These are phyloP conservation scores for Rusavskia elegans DNA, from an alignment of 495 filamentous ascomycete species.

Conservation along the genomic window DNA sequence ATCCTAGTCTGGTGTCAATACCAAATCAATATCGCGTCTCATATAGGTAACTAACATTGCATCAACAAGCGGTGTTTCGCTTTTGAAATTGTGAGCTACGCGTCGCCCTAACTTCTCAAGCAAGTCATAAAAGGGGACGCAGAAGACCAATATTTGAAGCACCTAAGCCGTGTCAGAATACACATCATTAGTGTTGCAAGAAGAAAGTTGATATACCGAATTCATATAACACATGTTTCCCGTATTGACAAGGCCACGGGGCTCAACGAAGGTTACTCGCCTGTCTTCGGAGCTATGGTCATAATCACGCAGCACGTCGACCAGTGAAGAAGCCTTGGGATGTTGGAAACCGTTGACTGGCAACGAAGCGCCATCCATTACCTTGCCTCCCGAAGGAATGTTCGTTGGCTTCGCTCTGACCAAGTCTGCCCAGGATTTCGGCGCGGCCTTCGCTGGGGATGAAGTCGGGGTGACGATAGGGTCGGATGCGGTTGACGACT, in stretches of 20 bases:
- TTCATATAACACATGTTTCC: constrained; percentile 99
- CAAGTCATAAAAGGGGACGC: constrained; percentile 87
- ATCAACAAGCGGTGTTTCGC: constrained; percentile 84
- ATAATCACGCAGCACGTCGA: constrained; percentile 54
- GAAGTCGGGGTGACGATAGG: constrained; percentile 22
- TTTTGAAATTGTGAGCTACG: constrained; percentile 81
- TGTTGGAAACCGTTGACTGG: constrained; percentile 30
- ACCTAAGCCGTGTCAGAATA: constrained; percentile 35
- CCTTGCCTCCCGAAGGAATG: constrained; percentile 14
- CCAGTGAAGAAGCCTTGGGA: constrained; percentile 46
- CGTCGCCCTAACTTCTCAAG: constrained; percentile 73
- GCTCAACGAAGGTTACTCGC: constrained; percentile 74
- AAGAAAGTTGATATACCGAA: constrained; percentile 48
- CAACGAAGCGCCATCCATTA: constrained; percentile 6
- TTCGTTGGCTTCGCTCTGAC: constrained; percentile 37
- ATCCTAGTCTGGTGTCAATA: constrained; percentile 38
- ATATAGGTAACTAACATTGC: constrained; percentile 52
- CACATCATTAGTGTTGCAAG: not conserved
- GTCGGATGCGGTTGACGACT: constrained; percentile 9
- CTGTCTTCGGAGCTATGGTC: constrained; percentile 40
- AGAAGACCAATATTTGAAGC: constrained; percentile 84
- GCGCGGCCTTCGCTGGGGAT: constrained; percentile 23
- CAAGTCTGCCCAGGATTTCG: constrained; percentile 68
- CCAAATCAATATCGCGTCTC: not conserved
- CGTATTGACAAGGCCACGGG: constrained; percentile 88